phyloP scores from a whole-genome alignment of 2,329 filamentous ascomycete genomes.

The Phoma sp. region DNA sequence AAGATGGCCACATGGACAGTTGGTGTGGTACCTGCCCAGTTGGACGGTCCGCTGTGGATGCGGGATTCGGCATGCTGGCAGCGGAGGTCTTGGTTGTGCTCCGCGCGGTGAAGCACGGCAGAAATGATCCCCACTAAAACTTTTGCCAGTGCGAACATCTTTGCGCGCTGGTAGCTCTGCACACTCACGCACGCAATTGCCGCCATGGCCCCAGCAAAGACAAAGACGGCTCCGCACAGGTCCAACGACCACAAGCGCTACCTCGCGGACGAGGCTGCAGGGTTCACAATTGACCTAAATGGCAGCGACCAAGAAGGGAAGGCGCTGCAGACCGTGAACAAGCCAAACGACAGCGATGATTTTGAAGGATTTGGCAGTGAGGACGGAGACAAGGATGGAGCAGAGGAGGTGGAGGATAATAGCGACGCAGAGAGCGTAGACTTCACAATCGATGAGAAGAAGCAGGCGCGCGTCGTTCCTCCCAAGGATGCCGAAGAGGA shows the following conservation, averaged over 20 bases:
- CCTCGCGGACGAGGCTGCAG: constrained; percentile 20
- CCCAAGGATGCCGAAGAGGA: constrained; percentile 84
- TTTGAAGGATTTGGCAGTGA: constrained; percentile 37
- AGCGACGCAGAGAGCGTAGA: constrained; percentile 31
- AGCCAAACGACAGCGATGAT: constrained; percentile 24
- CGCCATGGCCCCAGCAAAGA: constrained; percentile 37
- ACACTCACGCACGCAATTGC: background rate
- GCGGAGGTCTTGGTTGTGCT: background rate
- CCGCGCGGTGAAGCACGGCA: constrained; percentile 10
- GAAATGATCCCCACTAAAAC: constrained; percentile 39
- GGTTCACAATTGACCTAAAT: constrained; percentile 27
- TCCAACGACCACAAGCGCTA: constrained; percentile 31
- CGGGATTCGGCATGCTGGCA: background rate
- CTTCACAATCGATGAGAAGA: constrained; percentile 28
- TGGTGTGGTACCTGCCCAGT: no score
- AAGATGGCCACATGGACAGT: no score
- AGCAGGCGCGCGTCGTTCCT: constrained; percentile 28
- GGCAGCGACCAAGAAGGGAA: constrained; percentile 31
- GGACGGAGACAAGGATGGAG: constrained; percentile 9
- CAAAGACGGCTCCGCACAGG: constrained; percentile 27
- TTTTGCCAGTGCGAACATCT: constrained; percentile 34
- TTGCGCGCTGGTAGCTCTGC: constrained; percentile 16
- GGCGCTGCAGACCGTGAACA: constrained; percentile 29
- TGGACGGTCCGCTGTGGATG: background rate
- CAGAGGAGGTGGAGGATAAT: constrained; percentile 11